Evolutionary conservation across 1,284 basidiomycete species (phyloP).

Genomic region (Microbotryum silenes-acaulis): DNA sequence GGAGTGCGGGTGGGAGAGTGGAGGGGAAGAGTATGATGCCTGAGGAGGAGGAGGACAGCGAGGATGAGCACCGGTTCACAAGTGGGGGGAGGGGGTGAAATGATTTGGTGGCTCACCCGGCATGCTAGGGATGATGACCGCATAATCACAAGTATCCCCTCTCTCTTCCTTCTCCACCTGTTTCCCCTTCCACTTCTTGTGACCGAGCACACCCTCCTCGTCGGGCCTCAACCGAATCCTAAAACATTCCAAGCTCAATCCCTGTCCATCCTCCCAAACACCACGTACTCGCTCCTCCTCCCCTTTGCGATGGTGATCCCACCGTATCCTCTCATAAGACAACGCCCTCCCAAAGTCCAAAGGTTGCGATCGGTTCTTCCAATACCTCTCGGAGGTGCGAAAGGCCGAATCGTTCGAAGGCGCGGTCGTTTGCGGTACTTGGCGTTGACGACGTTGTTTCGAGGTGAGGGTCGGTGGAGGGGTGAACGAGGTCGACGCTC

Average conservation of each 20-base stretch:
- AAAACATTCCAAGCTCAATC: slow-evolving; percentile 10
- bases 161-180: slow-evolving; percentile 1
- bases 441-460: too few relatives aligned
- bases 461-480: too few relatives aligned
- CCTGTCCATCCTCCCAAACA: slow-evolving; percentile 15
- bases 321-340: slow-evolving; percentile 3
- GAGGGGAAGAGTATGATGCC: slow-evolving; percentile 72
- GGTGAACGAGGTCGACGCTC: too few relatives aligned
- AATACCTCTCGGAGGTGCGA: slow-evolving; percentile 29
- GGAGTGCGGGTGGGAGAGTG: slow-evolving; percentile 55
- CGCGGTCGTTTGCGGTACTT: too few relatives aligned
- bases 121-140: slow-evolving; percentile 20
- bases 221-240: slow-evolving; percentile 4
- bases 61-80: background rate
- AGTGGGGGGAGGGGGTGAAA: background rate
- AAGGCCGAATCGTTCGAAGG: slow-evolving; percentile 21
- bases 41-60: slow-evolving; percentile 36
- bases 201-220: slow-evolving; percentile 17
- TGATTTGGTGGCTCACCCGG: slow-evolving; percentile 22
- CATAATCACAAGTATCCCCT: slow-evolving; percentile 8
- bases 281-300: slow-evolving; percentile 3
- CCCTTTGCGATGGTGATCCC: background rate
- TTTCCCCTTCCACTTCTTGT: slow-evolving; percentile 28
- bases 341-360: slow-evolving; percentile 23
- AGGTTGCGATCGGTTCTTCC: slow-evolving; percentile 18